A percentile compares a stretch with the other conserved stretches of the same genome.
These are phyloP conservation scores for Zygoascus hellenicus DNA, from an alignment of 1,139 yeast species.

Conservation along the genomic window DNA sequence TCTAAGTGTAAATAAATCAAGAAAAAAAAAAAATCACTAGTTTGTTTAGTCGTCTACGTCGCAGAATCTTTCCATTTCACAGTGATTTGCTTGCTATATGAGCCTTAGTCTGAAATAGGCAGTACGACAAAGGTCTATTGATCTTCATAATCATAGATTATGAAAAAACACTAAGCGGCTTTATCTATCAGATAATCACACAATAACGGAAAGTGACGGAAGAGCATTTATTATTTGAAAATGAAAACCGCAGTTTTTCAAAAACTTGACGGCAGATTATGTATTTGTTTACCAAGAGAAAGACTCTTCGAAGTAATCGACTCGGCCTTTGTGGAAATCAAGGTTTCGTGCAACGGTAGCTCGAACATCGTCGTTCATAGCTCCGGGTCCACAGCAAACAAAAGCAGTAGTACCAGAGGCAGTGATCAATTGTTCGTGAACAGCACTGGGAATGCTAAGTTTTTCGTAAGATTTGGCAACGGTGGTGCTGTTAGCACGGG, in stretches of 20 bases:
- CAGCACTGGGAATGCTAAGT: slow-evolving; percentile 7
- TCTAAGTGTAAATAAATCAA: too few relatives aligned
- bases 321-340: slow-evolving; percentile 18
- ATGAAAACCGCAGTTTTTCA: not conserved
- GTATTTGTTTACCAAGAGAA: slow-evolving; percentile 30
- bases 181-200: too few relatives aligned
- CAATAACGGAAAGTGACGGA: not conserved
- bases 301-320: slow-evolving; percentile 37
- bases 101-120: too few relatives aligned
- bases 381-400: slow-evolving; percentile 23
- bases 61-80: too few relatives aligned
- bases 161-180: too few relatives aligned
- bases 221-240: not conserved
- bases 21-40: too few relatives aligned
- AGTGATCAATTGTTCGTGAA: slow-evolving; percentile 10
- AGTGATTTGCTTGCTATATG: too few relatives aligned
- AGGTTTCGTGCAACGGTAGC: slow-evolving; percentile 37
- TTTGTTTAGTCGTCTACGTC: too few relatives aligned
- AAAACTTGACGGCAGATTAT: not conserved
- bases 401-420: slow-evolving; percentile 17
- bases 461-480: slow-evolving; percentile 4
- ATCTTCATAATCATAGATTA: too few relatives aligned
- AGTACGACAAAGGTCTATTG: too few relatives aligned
- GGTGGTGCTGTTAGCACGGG: not conserved
- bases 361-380: slow-evolving; percentile 28